A percentile compares a stretch with the other conserved stretches of the same genome.
phyloP scores from a whole-genome alignment of 2,329 filamentous ascomycete genomes.

The Fusarium abutilonis region DNA sequence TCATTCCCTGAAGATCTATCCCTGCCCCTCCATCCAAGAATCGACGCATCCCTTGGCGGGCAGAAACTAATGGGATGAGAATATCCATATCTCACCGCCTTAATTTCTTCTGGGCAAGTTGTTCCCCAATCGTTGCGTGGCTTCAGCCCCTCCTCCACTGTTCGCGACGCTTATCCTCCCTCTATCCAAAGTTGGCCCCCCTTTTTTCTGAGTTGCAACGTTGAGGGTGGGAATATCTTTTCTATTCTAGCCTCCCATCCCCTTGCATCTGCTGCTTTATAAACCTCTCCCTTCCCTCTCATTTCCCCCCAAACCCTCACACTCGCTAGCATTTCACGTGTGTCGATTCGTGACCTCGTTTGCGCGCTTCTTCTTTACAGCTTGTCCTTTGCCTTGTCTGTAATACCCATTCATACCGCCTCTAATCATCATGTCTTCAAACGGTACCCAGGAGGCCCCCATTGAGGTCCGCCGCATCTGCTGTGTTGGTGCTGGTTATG shows the following conservation, averaged over 20 bases:
- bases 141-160: conserved; percentile 36
- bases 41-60: conserved; percentile 35
- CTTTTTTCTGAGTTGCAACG: conserved; percentile 36
- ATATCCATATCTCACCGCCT: conserved; percentile 42
- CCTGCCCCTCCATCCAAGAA: conserved; percentile 33
- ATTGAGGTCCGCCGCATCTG: conserved; percentile 68
- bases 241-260: conserved; percentile 39
- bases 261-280: conserved; percentile 35
- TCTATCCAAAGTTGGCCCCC: conserved; percentile 22
- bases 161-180: conserved; percentile 6
- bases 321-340: conserved; percentile 38
- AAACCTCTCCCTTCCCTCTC: conserved; percentile 30
- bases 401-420: conserved; percentile 26
- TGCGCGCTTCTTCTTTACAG: conserved; percentile 36
- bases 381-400: conserved; percentile 25
- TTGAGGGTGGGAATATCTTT: conserved; percentile 37
- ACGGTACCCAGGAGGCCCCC: conserved; percentile 44
- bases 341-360: conserved; percentile 38
- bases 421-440: conserved; percentile 44
- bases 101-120: conserved; percentile 37
- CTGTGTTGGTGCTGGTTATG: conserved; percentile 79
- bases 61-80: conserved; percentile 33
- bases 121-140: conserved; percentile 38
- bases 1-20: conserved; percentile 32
- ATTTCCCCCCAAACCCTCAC: conserved; percentile 21